phyloP scores from a whole-genome alignment of 768 basidiomycete genomes.

The Serendipita sp. region DNA sequence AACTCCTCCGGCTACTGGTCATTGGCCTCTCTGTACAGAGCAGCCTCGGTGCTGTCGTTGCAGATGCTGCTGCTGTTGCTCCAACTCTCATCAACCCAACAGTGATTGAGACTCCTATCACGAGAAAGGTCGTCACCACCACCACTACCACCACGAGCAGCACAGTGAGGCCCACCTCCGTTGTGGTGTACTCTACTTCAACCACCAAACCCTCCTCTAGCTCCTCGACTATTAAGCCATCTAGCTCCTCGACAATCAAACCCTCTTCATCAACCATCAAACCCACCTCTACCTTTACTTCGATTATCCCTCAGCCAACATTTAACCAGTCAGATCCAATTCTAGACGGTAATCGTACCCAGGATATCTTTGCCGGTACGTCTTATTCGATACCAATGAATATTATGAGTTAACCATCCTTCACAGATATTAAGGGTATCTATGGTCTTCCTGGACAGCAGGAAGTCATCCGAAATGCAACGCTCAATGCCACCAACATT shows the following conservation, averaged over 20 bases:
- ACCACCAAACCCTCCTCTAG: neutral
- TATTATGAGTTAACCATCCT: neutral
- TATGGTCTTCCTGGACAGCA: neutral
- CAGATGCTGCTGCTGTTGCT: neutral
- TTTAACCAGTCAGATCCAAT: neutral
- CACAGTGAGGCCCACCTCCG: neutral
- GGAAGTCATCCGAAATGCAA: neutral
- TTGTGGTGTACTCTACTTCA: neutral
- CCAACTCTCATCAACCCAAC: neutral
- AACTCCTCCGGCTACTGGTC: neutral
- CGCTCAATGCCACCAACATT: conserved; percentile 8
- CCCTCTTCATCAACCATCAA: neutral
- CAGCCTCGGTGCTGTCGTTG: neutral
- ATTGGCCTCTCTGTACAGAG: neutral
- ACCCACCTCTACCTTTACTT: neutral
- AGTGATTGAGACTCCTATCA: neutral
- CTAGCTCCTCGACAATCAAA: neutral
- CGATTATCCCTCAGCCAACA: neutral
- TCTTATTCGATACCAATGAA: neutral
- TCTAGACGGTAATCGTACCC: neutral
- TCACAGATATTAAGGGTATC: neutral
- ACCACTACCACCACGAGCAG: neutral
- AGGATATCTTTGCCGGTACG: conserved; percentile 1
- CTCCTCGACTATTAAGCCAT: neutral
- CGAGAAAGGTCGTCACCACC: neutral